phyloP scores from a whole-genome alignment of 305 asterid genomes.

The Solanum hybrid region DNA sequence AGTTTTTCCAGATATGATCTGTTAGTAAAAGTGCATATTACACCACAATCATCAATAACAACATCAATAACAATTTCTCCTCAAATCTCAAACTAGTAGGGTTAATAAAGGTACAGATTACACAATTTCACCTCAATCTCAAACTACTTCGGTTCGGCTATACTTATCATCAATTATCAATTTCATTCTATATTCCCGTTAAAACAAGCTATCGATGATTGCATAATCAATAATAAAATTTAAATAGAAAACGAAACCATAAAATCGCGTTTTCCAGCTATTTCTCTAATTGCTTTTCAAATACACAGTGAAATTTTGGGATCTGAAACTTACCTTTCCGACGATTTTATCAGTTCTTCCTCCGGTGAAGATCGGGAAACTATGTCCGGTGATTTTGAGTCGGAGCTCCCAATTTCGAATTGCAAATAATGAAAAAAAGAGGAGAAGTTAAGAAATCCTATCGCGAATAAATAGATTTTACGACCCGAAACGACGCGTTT shows the following conservation, averaged over 20 bases:
- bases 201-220: neutral
- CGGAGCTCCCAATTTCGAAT: neutral
- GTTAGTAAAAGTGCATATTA: neutral
- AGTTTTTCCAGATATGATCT: neutral
- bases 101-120: neutral
- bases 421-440: neutral
- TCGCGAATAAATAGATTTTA: neutral
- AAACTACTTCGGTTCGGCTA: neutral
- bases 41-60: neutral
- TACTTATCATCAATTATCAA: neutral
- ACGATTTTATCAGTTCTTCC: neutral
- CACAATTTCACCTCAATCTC: neutral
- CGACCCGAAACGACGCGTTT: neutral
- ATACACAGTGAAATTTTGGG: neutral
- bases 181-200: neutral
- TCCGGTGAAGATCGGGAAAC: neutral
- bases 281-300: neutral
- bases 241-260: too few relatives aligned
- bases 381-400: neutral
- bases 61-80: neutral
- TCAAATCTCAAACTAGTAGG: neutral
- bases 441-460: neutral
- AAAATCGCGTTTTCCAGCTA: neutral
- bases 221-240: neutral
- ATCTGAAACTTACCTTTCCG: neutral